These are phyloP conservation scores for Lactarius hengduanensis DNA, from an alignment of 768 basidiomycete species.

Conservation along the genomic window DNA sequence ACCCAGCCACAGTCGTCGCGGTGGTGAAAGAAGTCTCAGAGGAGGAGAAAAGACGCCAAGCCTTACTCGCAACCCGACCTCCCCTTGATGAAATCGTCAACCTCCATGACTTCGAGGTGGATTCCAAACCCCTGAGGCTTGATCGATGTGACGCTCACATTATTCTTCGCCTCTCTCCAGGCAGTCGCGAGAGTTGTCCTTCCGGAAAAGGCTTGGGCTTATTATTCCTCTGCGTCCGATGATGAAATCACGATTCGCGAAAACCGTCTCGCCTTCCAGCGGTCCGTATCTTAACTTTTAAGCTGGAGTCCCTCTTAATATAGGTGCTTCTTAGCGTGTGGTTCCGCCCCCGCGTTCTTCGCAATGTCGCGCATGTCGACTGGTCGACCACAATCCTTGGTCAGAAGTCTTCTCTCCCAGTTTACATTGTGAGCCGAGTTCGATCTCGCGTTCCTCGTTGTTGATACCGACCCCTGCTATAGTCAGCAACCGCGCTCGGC, in stretches of 20 bases:
- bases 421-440: slow-evolving; percentile 65
- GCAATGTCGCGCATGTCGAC: slow-evolving; percentile 82
- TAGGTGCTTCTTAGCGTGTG: slow-evolving; percentile 30
- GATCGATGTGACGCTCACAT: not conserved
- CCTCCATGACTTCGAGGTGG: slow-evolving; percentile 91
- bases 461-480: not conserved
- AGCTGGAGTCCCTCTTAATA: too few relatives aligned
- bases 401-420: slow-evolving; percentile 67
- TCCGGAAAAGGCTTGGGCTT: slow-evolving; percentile 90
- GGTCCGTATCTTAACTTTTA: slow-evolving; percentile 43
- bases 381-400: slow-evolving; percentile 84
- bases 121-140: slow-evolving; percentile 9
- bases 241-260: slow-evolving; percentile 90
- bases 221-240: slow-evolving; percentile 95
- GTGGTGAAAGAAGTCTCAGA: slow-evolving; percentile 62
- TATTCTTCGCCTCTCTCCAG: slow-evolving; percentile 38
- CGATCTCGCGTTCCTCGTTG: too few relatives aligned
- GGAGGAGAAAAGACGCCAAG: slow-evolving; percentile 66
- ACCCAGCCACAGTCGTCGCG: slow-evolving; percentile 63
- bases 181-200: slow-evolving; percentile 81
- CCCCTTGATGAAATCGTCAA: slow-evolving; percentile 78
- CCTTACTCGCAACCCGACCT: slow-evolving; percentile 63
- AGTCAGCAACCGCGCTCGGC: slow-evolving; percentile 82
- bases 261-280: slow-evolving; percentile 88
- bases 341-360: slow-evolving; percentile 45